Conservation (phyloP, 2,329 filamentous ascomycete genomes). For the Sclerotinia borealis region DNA sequence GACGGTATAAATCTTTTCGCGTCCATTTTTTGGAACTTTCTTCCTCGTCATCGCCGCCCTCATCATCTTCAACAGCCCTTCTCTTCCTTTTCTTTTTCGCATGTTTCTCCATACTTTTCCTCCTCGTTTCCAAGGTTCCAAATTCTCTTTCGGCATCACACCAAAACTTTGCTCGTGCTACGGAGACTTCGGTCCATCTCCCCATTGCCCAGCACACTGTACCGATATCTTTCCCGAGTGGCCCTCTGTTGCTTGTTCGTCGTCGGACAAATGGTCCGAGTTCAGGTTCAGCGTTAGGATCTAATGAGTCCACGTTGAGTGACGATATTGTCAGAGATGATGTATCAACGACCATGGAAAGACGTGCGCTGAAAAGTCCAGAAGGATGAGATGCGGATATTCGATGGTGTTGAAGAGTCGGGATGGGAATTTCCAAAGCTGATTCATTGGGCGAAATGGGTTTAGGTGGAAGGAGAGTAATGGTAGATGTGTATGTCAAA, state of each 20-base stretch:
- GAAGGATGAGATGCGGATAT: constrained; percentile 45
- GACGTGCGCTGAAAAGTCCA: constrained; percentile 49
- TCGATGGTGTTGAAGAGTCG: constrained; percentile 46
- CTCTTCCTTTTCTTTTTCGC: constrained; percentile 20
- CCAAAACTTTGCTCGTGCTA: constrained; percentile 59
- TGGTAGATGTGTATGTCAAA: constrained; percentile 52
- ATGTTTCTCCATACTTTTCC: constrained; percentile 15
- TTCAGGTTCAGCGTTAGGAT: constrained; percentile 53
- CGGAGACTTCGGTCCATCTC: constrained; percentile 59
- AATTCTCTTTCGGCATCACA: constrained; percentile 46
- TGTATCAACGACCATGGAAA: constrained; percentile 55
- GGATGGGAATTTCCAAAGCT: constrained; percentile 25
- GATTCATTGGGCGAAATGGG: constrained; percentile 13
- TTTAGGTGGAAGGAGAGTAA: constrained; percentile 39
- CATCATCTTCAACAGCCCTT: constrained; percentile 29
- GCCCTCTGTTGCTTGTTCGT: constrained; percentile 36
- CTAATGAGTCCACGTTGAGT: constrained; percentile 49
- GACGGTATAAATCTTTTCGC: constrained; percentile 45
- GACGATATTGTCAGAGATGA: constrained; percentile 44
- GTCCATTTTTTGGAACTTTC: constrained; percentile 26
- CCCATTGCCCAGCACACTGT: constrained; percentile 61
- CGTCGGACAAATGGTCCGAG: constrained; percentile 43
- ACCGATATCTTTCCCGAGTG: constrained; percentile 50
- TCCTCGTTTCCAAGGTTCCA: constrained; percentile 31
- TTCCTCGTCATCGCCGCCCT: constrained; percentile 28